These are phyloP conservation scores for Aspergillus sp. DNA, from an alignment of 2,329 filamentous ascomycete genomes.

Conservation along the genomic window DNA sequence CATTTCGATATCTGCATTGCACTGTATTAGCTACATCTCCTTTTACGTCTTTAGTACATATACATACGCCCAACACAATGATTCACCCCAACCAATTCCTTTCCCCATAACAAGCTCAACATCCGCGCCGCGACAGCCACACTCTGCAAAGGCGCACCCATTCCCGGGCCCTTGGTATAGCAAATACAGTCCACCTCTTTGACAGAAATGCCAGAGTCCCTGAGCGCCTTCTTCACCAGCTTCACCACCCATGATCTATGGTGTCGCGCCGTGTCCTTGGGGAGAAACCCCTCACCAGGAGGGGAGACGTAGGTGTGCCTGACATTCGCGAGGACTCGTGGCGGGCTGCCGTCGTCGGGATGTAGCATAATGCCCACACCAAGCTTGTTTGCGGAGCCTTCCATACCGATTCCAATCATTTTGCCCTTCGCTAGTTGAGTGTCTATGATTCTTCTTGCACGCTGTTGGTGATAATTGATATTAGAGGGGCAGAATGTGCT, in stretches of 20 bases:
- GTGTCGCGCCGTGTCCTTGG: slow-evolving; percentile 91
- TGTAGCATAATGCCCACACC: slow-evolving; percentile 89
- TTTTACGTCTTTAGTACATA: background rate
- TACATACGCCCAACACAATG: slow-evolving; percentile 79
- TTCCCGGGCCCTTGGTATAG: slow-evolving; percentile 91
- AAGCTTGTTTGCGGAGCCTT: slow-evolving; percentile 97
- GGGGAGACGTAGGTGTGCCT: slow-evolving; percentile 90
- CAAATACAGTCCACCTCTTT: slow-evolving; percentile 81
- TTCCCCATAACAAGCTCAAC: slow-evolving; percentile 74
- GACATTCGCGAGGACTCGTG: slow-evolving; percentile 80
- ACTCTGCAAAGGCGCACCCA: slow-evolving; percentile 85
- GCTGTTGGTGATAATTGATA: background rate
- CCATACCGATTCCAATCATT: slow-evolving; percentile 66
- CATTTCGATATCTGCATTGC: slow-evolving; percentile 80
- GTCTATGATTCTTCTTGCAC: background rate
- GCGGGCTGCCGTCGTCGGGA: slow-evolving; percentile 45
- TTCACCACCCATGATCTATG: slow-evolving; percentile 79
- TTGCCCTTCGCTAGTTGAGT: slow-evolving; percentile 5
- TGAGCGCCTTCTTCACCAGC: slow-evolving; percentile 72
- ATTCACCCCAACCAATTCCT: slow-evolving; percentile 89
- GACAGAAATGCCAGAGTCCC: slow-evolving; percentile 56
- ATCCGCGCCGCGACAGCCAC: slow-evolving; percentile 82
- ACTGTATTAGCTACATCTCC: slow-evolving; percentile 1
- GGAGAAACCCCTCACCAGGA: slow-evolving; percentile 87
- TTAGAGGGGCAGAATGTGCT: slow-evolving; percentile 13